Base-by-base conservation (phyloP, 257 asterid species). In the Sherardia arvensis region DNA sequence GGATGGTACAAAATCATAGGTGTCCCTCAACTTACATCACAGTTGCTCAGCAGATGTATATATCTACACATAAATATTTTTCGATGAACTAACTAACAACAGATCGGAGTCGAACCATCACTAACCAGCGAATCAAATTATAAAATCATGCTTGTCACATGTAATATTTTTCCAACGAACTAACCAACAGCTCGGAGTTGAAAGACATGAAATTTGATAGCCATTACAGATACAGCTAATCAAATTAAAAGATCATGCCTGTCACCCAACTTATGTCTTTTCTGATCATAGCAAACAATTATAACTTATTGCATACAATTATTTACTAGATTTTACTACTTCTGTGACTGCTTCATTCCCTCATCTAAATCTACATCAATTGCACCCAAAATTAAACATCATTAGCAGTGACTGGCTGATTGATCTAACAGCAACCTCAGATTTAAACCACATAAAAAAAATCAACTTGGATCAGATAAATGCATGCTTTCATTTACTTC, bases 171-270 rank as follows among this genome's bases (percentile, higher is more conserved):
- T n/a, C n/a, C n/a, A n/a, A n/a, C n/a, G 53, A 26, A 20, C 30
- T 51, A 36, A 65, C 34, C 34, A 62, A 54, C 38, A 27, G 49
- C 66, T 47, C 55, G 60, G 56, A 61, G 66, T 83, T 53, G 65
- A 81, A 71, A 59, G 66, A 69, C 68, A 67, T 2, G 58, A 70
- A 64, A 47, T 74, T n/a, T 58, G 62, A 33, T 68, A 54, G 68
- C 78, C 69, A 72, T 72, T 73, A 69, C 57, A 65, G 45, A 66
- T 29, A 67, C 43, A 77, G 15, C 7, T 18, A 22, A 48, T 48
- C 57, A 21, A 9, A 63, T 6, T 34, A 43, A 43, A 14, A 14
- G 4, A 3, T 12, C 6, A 14, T 14, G 15, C 20, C 7, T 43
- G 49, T 15, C 49, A 43, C 49, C 15, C n/a, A 43, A 43, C 49